Evolutionary conservation across 2,329 filamentous ascomycete genomes (phyloP), one percentile per base, ranked within the genome.

Genomic region (Pleurostoma richardsiae): DNA sequence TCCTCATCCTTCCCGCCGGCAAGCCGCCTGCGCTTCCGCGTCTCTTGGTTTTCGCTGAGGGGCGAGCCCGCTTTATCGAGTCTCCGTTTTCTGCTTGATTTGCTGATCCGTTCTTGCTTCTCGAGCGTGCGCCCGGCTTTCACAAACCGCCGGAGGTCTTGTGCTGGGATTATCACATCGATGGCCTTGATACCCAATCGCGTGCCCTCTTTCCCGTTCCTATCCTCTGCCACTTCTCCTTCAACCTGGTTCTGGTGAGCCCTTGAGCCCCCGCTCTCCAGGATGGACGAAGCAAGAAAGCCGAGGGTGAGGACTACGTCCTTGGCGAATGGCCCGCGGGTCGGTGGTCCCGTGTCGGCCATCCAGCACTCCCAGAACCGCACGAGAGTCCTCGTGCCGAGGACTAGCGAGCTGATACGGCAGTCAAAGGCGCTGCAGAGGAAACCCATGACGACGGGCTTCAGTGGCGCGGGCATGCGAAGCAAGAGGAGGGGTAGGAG

Each of bases 351-450:
- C 5, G 62, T 66, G 0, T 65, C 60, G 2, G 61, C 56, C 30
- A 77, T 64, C 78, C 78, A 82, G 10, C 63, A 57, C 51, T 82
- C 79, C 72, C 74, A 77, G 5, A 69, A 63, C 4, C 58, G 56
- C 2, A 79, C 61, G 0, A 83, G 64, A 2, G 73, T 77, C 40
- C 66, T 67, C 5, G 76, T 79, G 5, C 74, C 73, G 3, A 82
- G 58, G 1, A 65, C 65, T 39, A 82, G 59, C 4, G 73, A 64
- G 45, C 67, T 73, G 40, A 81, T 70, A 29, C 76, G 77, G 50
- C 76, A 80, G 61, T 83, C 79, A 51, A 82, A 82, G 0, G 71
- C 72, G 39, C 61, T 69, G 4, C 70, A 66, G 8, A 83, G 61
- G 58, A 81, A 83, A 27, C 73, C 69, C n/a, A 67, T 50, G 1